Evolutionary conservation across 208 protist species (phyloP), one percentile per base, ranked within the genome.

Genomic region (Naegleria lovaniensis): DNA sequence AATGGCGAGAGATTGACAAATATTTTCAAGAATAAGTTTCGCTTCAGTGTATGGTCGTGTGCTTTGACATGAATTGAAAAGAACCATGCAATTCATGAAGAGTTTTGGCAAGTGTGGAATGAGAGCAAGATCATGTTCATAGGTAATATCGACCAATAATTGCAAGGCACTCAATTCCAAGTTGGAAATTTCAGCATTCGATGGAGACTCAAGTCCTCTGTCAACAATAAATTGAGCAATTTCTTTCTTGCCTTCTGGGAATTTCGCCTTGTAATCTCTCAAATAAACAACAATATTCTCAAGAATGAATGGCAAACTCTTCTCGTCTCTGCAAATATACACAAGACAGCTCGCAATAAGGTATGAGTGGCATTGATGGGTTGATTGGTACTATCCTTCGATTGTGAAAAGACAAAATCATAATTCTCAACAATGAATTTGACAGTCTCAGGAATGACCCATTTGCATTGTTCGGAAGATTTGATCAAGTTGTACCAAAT

Each of bases 401-500:
- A 22, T 75, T 75, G 58, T 4, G 16, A 36, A 33, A 79, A 79
- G 0, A n/a, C 13, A 79, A 36, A 79, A 36, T 79, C 67, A 79
- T 79, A 79, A 79, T 79, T 79, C n/a, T 79, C 67, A 79, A 79
- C 29, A 79, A 79, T 79, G n/a, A 79, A 79, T 33, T 79, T 79
- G 29, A 79, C 67, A 79, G n/a, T n/a, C n/a, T 79, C 67, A 36
- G 67, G 67, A 36, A 79, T 79, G 9, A 79, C 67, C 67, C 67
- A 79, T 79, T 79, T 79, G n/a, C 67, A 79, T 36, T 36, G 25
- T 79, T 36, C 67, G 5, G 29, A 36, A 36, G 67, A 79, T 79
- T 79, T 79, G 29, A 79, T 79, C 7, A 79, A 33, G 67, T 79
- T 79, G 29, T 36, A 36, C 67, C 67, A 79, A 79, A 79, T 79